A percentile compares a stretch with the other conserved stretches of the same genome.
These are phyloP conservation scores for Capsicum pubescens DNA, from an alignment of 257 asterid genomes.

Conservation along the genomic window DNA sequence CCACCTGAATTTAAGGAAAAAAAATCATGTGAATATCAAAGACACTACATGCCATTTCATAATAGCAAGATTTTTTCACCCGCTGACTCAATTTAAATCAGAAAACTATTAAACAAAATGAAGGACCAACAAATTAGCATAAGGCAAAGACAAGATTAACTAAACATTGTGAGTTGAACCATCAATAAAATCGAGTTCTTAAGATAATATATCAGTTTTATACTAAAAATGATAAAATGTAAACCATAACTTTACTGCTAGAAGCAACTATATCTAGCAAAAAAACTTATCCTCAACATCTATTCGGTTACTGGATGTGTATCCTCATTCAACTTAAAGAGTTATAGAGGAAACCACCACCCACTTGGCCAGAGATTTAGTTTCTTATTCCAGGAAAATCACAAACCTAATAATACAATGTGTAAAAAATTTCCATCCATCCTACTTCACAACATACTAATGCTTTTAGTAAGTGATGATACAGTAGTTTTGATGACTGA, in stretches of 20 bases:
- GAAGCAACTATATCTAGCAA: slow-evolving; percentile 7
- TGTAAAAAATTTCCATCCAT: slow-evolving; percentile 5
- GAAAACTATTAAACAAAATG: slow-evolving; percentile 4
- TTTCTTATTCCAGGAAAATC: slow-evolving; percentile 15
- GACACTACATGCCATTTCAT: neutral
- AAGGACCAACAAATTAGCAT: neutral
- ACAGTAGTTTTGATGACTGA: neutral
- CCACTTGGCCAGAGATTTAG: neutral
- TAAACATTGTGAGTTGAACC: slow-evolving; percentile 13
- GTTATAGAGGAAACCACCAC: neutral
- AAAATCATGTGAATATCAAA: neutral
- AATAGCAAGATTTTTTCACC: slow-evolving; percentile 19
- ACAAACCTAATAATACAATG: neutral
- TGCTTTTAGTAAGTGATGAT: slow-evolving; percentile 1
- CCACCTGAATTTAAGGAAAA: slow-evolving; percentile 47
- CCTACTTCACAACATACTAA: slow-evolving; percentile 15
- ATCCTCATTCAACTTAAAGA: neutral
- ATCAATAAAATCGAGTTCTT: neutral
- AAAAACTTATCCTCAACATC: slow-evolving; percentile 7
- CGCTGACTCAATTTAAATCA: neutral
- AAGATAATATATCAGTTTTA: neutral
- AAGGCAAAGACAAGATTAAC: neutral
- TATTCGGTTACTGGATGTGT: neutral
- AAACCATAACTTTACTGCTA: neutral
- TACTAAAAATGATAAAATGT: neutral